Conservation (phyloP, 1,284 basidiomycete genomes). For the Veloporphyrellus conicus region DNA sequence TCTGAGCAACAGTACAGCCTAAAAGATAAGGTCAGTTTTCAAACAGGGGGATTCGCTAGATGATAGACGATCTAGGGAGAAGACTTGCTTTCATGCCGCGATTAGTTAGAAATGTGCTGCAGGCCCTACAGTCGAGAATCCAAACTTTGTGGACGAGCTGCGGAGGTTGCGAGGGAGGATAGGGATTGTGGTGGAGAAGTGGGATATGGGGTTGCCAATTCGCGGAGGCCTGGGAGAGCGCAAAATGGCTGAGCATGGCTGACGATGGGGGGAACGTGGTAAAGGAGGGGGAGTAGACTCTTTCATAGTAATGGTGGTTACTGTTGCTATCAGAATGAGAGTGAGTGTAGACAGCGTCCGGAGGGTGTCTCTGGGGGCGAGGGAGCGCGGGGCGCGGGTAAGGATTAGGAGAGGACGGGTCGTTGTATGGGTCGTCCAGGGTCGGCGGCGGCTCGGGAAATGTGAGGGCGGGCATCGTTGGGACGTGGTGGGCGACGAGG, state of each 20-base stretch:
- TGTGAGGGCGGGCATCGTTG: conserved; percentile 30
- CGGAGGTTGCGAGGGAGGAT: conserved; percentile 40
- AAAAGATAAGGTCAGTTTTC: conserved; percentile 14
- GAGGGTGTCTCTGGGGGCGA: conserved; percentile 15
- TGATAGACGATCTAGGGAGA: conserved; percentile 3
- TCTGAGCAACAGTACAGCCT: conserved; percentile 79
- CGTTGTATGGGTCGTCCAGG: conserved; percentile 3
- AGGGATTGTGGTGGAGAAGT: conserved; percentile 37
- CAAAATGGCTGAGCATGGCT: conserved; percentile 25
- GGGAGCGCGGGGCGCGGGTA: conserved; percentile 20
- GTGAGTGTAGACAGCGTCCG: conserved; percentile 25
- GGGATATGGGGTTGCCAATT: conserved; percentile 26
- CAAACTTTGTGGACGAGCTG: conserved; percentile 66
- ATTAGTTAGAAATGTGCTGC: conserved; percentile 73
- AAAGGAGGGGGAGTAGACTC: conserved; percentile 15
- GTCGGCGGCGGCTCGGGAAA: conserved; percentile 1
- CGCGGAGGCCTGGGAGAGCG: conserved; percentile 17
- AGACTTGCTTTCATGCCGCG: conserved; percentile 75
- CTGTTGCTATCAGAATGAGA: conserved; percentile 31
- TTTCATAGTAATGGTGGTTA: conserved; percentile 17
- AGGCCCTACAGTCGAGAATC: conserved; percentile 73
- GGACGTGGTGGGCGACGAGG: conserved; percentile 3
- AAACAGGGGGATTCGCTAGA: background rate
- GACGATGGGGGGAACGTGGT: conserved; percentile 13
- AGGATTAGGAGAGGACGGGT: conserved; percentile 14